phyloP scores from a whole-genome alignment of 768 basidiomycete genomes.

The Boletus pseudopeckii region DNA sequence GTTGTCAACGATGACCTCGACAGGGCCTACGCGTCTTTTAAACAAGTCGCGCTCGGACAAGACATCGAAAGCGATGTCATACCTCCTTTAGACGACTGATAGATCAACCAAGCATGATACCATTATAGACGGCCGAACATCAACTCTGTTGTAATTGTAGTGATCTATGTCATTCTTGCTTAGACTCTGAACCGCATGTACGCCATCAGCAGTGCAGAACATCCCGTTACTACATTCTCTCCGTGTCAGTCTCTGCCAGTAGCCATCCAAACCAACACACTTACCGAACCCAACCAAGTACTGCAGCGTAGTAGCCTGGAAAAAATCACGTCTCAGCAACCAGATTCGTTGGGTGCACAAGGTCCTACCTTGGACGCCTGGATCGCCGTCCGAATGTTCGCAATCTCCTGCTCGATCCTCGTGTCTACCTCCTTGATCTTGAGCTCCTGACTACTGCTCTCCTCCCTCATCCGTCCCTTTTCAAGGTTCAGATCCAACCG shows the following conservation, averaged over 20 bases:
- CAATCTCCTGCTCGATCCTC: slow-evolving; percentile 94
- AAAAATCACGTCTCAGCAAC: slow-evolving; percentile 1
- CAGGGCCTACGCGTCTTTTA: slow-evolving; percentile 75
- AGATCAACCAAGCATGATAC: neutral
- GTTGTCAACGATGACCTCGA: slow-evolving; percentile 91
- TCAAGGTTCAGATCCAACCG: slow-evolving; percentile 93
- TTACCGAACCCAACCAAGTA: slow-evolving; percentile 84
- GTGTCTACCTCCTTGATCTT: slow-evolving; percentile 99
- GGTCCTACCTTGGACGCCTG: slow-evolving; percentile 74
- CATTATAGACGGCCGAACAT: neutral
- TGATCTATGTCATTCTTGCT: neutral
- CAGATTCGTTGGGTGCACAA: neutral
- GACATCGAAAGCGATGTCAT: slow-evolving; percentile 55
- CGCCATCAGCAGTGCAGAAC: slow-evolving; percentile 83
- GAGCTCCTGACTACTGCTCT: slow-evolving; percentile 84
- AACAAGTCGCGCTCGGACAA: slow-evolving; percentile 72
- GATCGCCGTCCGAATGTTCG: slow-evolving; percentile 75
- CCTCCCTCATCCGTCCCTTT: slow-evolving; percentile 93
- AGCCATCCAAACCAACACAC: slow-evolving; percentile 24
- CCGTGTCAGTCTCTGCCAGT: slow-evolving; percentile 3
- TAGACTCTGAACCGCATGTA: slow-evolving; percentile 61
- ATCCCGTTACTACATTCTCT: slow-evolving; percentile 65
- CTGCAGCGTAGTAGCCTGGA: slow-evolving; percentile 78
- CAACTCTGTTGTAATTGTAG: neutral
- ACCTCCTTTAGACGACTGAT: slow-evolving; percentile 59